Conservation (phyloP, 108 stramenopile species). For the Epipyxis sp. region DNA sequence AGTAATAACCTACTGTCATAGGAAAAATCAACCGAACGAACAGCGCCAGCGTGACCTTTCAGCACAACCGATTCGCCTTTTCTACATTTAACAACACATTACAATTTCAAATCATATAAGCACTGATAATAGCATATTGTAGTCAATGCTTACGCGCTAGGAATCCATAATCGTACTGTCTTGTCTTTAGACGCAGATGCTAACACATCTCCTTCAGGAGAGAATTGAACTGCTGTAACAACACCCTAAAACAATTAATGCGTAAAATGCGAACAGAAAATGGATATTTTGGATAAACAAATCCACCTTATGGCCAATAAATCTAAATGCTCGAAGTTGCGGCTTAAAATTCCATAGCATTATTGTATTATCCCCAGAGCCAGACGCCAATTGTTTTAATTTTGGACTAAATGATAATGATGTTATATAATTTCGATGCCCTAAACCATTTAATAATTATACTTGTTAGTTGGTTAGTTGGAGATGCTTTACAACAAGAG, state of each 20-base stretch:
- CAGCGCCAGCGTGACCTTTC: slow-evolving; percentile 58
- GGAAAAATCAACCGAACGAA: slow-evolving; percentile 54
- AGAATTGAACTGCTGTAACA: slow-evolving; percentile 38
- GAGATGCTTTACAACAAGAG: no score
- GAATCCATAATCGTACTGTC: slow-evolving; percentile 60
- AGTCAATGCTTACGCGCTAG: slow-evolving; percentile 39
- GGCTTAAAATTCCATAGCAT: slow-evolving; percentile 61
- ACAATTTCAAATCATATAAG: not conserved
- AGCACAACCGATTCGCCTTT: slow-evolving; percentile 48
- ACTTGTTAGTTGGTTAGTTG: no score
- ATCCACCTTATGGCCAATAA: slow-evolving; percentile 55
- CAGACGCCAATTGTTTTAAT: slow-evolving; percentile 55
- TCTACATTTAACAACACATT: not conserved
- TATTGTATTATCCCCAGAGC: slow-evolving; percentile 50
- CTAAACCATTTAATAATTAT: no score
- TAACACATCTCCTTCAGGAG: slow-evolving; percentile 43
- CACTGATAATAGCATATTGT: not conserved
- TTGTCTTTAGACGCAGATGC: slow-evolving; percentile 58
- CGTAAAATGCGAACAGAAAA: slow-evolving; percentile 2
- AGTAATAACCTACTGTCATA: slow-evolving; percentile 46
- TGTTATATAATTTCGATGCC: slow-evolving; percentile 46
- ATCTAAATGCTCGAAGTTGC: slow-evolving; percentile 49
- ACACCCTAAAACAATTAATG: slow-evolving; percentile 14
- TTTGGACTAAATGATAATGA: slow-evolving; percentile 51
- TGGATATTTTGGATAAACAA: slow-evolving; percentile 10